Percentiles rank a stretch among this genome's conserved stretches.
phyloP scores from a whole-genome alignment of 176 grass and related monocot genomes.

The Carex parvula region DNA sequence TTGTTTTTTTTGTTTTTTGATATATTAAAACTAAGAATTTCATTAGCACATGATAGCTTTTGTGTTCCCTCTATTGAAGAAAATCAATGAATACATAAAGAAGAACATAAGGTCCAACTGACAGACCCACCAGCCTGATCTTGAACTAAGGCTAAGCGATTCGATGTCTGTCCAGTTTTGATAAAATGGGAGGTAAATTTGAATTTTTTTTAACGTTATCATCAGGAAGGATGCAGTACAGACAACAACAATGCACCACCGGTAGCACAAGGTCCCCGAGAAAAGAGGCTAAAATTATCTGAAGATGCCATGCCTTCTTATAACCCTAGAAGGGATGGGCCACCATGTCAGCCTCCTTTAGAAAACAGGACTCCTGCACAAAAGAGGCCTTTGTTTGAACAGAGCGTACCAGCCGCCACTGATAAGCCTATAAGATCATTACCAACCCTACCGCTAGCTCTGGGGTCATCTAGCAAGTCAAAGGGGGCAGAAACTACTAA shows the following conservation, averaged over 20 bases:
- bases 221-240: conserved; percentile 13
- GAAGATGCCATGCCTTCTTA: not conserved
- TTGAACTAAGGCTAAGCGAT: not conserved
- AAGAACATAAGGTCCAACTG: conserved; percentile 17
- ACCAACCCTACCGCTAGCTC: not conserved
- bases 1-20: too few species aligned
- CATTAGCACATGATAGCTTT: too few species aligned
- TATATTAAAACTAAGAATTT: too few species aligned
- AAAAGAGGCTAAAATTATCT: conserved; percentile 20
- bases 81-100: too few species aligned
- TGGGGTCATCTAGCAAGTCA: not conserved
- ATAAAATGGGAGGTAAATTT: not conserved
- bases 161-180: not conserved
- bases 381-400: conserved; percentile 14
- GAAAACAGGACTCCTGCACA: not conserved
- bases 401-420: not conserved
- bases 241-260: not conserved
- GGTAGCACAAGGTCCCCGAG: not conserved
- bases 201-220: conserved; percentile 11
- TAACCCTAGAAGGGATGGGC: not conserved
- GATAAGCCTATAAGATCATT: not conserved
- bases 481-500: not conserved
- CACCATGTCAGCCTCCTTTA: not conserved
- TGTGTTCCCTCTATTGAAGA: too few species aligned
- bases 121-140: conserved; percentile 17